phyloP scores from a whole-genome alignment of 495 filamentous ascomycete species.

The Penicillium desertorum region DNA sequence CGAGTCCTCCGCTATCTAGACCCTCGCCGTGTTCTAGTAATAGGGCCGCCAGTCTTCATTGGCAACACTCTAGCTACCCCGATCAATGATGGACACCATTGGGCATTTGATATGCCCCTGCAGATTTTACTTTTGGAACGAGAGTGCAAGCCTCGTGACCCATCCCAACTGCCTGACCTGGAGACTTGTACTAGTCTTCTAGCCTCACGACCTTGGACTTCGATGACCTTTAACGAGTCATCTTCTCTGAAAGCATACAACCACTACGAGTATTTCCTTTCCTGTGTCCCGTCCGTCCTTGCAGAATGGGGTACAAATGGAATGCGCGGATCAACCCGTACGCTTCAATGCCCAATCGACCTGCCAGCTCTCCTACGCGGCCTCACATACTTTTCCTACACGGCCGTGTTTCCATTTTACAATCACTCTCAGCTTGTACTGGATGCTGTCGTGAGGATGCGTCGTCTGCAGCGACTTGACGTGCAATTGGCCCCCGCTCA shows the following conservation, averaged over 20 bases:
- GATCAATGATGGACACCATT: slow-evolving; percentile 37
- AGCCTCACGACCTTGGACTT: slow-evolving; percentile 32
- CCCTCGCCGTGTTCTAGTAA: slow-evolving; percentile 34
- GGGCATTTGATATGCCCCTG: slow-evolving; percentile 42
- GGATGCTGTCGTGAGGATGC: slow-evolving; percentile 32
- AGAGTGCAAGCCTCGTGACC: slow-evolving; percentile 5
- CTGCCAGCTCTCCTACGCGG: slow-evolving; percentile 19
- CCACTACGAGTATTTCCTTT: slow-evolving; percentile 47
- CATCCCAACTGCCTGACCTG: slow-evolving; percentile 6
- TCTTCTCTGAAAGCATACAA: slow-evolving; percentile 45
- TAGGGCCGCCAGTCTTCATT: slow-evolving; percentile 38
- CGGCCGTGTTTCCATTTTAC: slow-evolving; percentile 47
- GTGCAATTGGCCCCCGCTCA: slow-evolving; percentile 36
- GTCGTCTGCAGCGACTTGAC: slow-evolving; percentile 28
- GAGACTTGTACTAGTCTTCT: slow-evolving; percentile 24
- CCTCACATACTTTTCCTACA: slow-evolving; percentile 40
- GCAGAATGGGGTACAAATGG: slow-evolving; percentile 31
- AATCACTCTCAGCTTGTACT: slow-evolving; percentile 43
- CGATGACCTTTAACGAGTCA: slow-evolving; percentile 41
- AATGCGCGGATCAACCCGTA: background rate
- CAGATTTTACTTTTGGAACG: slow-evolving; percentile 36
- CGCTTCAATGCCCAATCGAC: background rate
- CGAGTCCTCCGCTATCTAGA: slow-evolving; percentile 30
- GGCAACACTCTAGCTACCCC: slow-evolving; percentile 29
- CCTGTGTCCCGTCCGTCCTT: slow-evolving; percentile 38